Evolutionary conservation across 108 stramenopile species (phyloP).

Genomic region (Cyclotella kingstonii): DNA sequence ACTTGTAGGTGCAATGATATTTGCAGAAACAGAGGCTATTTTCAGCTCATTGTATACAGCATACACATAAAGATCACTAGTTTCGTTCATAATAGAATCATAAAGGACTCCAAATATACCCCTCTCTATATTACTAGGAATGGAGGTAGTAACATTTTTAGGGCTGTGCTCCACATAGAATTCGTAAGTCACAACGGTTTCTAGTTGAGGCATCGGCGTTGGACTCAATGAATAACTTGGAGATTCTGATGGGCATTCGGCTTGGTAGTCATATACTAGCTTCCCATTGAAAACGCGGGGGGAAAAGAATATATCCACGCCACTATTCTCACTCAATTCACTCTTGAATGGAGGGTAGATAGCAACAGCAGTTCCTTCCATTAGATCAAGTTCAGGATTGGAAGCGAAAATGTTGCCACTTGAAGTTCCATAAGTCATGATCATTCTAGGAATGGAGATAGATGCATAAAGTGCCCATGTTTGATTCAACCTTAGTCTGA

Average conservation of each 20-base stretch:
- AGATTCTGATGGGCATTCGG: conserved; percentile 24
- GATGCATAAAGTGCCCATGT: conserved; percentile 28
- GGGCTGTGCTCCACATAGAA: conserved; percentile 34
- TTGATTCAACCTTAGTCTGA: conserved; percentile 20
- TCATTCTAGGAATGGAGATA: conserved; percentile 18
- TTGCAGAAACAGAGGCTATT: conserved; percentile 13
- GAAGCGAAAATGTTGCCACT: conserved; percentile 25
- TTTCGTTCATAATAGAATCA: conserved; percentile 10
- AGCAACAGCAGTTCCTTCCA: conserved; percentile 38
- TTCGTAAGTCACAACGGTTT: conserved; percentile 18
- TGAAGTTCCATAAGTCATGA: conserved; percentile 19
- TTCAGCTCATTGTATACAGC: conserved; percentile 11
- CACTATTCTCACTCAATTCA: conserved; percentile 6
- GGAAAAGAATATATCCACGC: conserved; percentile 34
- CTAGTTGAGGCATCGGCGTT: conserved; percentile 10
- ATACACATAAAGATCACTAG: conserved; percentile 15
- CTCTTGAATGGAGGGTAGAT: conserved; percentile 23
- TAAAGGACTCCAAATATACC: conserved; percentile 20
- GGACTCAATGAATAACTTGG: conserved; percentile 21
- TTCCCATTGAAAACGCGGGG: conserved; percentile 37
- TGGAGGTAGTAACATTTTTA: conserved; percentile 4
- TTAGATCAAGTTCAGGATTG: conserved; percentile 19
- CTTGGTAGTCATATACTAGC: conserved; percentile 24
- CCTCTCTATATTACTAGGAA: conserved; percentile 21
- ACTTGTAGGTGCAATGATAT: conserved; percentile 14